Conservation (phyloP, 768 basidiomycete genomes). For the Ramaria rubella region DNA sequence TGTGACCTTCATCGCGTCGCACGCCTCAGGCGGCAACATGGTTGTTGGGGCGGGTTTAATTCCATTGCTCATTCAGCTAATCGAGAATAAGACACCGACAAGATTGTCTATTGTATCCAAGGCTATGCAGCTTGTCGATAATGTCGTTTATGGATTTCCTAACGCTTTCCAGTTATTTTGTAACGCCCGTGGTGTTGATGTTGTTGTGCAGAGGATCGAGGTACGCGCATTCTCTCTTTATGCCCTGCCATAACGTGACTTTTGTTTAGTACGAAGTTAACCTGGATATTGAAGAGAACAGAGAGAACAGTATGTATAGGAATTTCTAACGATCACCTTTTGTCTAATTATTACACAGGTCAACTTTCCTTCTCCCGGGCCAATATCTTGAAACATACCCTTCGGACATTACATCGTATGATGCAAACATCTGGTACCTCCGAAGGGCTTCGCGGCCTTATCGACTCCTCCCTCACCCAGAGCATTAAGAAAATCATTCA, state of each 20-base stretch:
- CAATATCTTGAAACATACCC: constrained; percentile 79
- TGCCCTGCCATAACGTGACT: constrained; percentile 3
- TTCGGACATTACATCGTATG: constrained; percentile 93
- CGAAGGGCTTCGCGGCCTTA: constrained; percentile 89
- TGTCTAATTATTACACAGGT: constrained; percentile 33
- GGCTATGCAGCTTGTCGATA: constrained; percentile 88
- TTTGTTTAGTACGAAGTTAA: constrained; percentile 57
- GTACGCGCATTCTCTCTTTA: constrained; percentile 37
- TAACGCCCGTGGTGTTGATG: constrained; percentile 74
- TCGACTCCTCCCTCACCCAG: constrained; percentile 80
- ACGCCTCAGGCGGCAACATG: constrained; percentile 85
- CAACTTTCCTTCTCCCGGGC: constrained; percentile 69
- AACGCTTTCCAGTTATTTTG: constrained; percentile 87
- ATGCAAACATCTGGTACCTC: constrained; percentile 94
- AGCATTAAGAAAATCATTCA: constrained; percentile 86
- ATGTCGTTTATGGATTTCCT: constrained; percentile 81
- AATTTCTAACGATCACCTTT: constrained; percentile 30
- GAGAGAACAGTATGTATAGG: constrained; percentile 43
- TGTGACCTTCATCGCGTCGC: constrained; percentile 79
- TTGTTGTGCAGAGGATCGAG: constrained; percentile 81
- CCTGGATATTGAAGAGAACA: constrained; percentile 52
- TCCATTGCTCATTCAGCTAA: constrained; percentile 80
- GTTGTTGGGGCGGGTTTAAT: constrained; percentile 91
- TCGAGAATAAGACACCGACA: constrained; percentile 66
- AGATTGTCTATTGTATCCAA: constrained; percentile 77